Base-by-base conservation (phyloP, 345 rosid genomes). In the Moricandia moricandioides region DNA sequence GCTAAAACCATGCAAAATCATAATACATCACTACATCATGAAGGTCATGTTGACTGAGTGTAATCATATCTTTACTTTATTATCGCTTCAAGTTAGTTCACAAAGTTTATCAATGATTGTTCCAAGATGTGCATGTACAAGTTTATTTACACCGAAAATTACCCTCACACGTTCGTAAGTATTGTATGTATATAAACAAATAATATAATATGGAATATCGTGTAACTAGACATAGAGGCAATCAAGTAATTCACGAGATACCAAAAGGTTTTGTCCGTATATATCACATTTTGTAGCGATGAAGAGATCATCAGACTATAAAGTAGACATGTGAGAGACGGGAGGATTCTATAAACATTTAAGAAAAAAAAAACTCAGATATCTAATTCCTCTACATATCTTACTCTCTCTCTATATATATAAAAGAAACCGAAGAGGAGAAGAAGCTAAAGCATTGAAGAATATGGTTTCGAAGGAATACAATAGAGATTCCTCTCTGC, bases 401-500 rank as follows among this genome's bases (percentile, higher is more conserved):
- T 26, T 18, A 24, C 52, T 35, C 30, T 43, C 51, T 39, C 69
- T 35, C 30, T 52, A 9, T 43, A 55, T 17, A 72, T 26, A 47
- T 21, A 60, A 68, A 68, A 66, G 47, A 62, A 73, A 30, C 8
- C 56, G 29, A 35, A 67, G 62, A 34, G 49, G 35, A 55, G 43
- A 52, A 45, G 45, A 70, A 40, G 67, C 55, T 52, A 52, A 70
- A 37, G 54, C 59, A 54, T 56, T 62, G 62, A 75, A 67, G 35
- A 40, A 47, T 47, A 82, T 80, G 84, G 77, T 81, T 69, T 77
- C 82, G 18, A 81, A 76, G 59, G 80, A 84, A 83, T 63, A 82
- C 12, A 83, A 80, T 80, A 77, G 64, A 75, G 79, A 66, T 37
- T 77, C 81, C 33, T 83, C 83, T 73, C 77, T 85, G 45, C 80